phyloP scores from a whole-genome alignment of 2,329 filamentous ascomycete species.

The Paecilomyces formosus region DNA sequence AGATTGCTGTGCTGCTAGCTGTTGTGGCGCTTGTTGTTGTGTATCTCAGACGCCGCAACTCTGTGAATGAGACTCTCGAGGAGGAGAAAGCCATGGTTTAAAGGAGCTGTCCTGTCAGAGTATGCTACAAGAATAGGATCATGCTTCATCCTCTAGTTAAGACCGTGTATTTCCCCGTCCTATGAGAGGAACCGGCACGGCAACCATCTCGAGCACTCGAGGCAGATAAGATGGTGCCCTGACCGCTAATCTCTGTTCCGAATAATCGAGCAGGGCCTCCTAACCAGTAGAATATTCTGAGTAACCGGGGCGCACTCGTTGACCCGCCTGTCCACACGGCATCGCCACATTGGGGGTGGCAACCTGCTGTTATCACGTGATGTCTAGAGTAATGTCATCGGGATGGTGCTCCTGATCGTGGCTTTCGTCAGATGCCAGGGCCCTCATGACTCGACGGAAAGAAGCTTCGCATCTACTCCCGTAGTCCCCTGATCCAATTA shows the following conservation, averaged over 20 bases:
- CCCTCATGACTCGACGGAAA: not conserved
- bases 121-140: not conserved
- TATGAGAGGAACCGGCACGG: not conserved
- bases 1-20: slow-evolving; percentile 12
- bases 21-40: slow-evolving; percentile 13
- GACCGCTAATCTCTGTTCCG: not conserved
- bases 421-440: not conserved
- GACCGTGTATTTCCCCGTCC: not conserved
- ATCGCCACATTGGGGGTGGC: not conserved
- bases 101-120: not conserved
- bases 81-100: slow-evolving; percentile 11
- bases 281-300: not conserved
- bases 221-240: not conserved
- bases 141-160: not conserved
- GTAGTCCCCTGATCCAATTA: not conserved
- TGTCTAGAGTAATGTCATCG: not conserved
- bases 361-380: not conserved
- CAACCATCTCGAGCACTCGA: not conserved
- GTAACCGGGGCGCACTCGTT: not conserved
- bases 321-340: not conserved
- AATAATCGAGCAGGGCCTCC: not conserved
- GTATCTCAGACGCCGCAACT: slow-evolving; percentile 5
- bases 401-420: slow-evolving; percentile 2
- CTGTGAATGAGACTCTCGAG: not conserved
- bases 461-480: not conserved